phyloP scores from a whole-genome alignment of 768 basidiomycete species.

The Tephrocybe rancida region DNA sequence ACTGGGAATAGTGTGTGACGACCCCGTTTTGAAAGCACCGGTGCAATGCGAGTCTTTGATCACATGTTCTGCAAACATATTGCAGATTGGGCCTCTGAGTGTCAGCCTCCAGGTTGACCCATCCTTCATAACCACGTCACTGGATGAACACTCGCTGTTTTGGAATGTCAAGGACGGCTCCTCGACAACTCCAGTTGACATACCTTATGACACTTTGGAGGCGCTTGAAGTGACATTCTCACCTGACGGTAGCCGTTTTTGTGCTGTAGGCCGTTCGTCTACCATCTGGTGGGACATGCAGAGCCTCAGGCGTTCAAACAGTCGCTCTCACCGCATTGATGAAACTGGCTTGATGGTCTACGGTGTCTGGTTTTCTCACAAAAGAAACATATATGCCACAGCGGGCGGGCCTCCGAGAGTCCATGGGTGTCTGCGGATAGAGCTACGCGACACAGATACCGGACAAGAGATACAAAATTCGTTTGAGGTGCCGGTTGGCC shows the following conservation, averaged over 20 bases:
- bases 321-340: too few relatives aligned
- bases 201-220: too few relatives aligned
- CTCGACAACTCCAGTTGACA: background rate
- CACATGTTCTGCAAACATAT: background rate
- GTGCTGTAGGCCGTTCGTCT: too few relatives aligned
- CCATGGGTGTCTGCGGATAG: too few relatives aligned
- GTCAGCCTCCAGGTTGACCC: background rate
- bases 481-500: too few relatives aligned
- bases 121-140: background rate
- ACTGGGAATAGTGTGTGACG: background rate
- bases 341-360: too few relatives aligned
- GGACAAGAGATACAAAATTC: background rate
- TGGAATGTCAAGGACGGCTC: background rate
- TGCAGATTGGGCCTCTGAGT: background rate
- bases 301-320: too few relatives aligned
- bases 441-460: too few relatives aligned
- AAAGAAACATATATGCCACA: too few relatives aligned
- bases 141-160: background rate
- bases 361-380: too few relatives aligned
- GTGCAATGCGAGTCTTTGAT: background rate
- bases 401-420: too few relatives aligned
- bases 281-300: too few relatives aligned
- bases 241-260: background rate
- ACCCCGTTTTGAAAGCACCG: background rate
- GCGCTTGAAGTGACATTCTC: background rate